These are phyloP conservation scores for Ogataea neopini DNA, from an alignment of 805 yeast species.

Conservation along the genomic window DNA sequence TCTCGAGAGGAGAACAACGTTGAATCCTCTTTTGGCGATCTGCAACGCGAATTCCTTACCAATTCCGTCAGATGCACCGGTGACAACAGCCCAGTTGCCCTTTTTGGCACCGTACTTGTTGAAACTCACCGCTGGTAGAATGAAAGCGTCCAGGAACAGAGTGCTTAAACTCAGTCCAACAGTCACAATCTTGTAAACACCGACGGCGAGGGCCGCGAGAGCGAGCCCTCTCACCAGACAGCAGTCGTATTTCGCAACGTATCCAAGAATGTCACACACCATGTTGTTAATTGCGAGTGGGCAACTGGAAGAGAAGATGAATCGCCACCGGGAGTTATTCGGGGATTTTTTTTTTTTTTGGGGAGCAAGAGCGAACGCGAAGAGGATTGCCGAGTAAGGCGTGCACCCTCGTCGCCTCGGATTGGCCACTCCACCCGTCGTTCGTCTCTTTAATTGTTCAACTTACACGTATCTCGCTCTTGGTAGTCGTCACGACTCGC, in stretches of 20 bases:
- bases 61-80: slow-evolving; percentile 97
- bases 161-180: slow-evolving; percentile 50
- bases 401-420: no score
- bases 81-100: slow-evolving; percentile 89
- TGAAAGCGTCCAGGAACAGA: slow-evolving; percentile 58
- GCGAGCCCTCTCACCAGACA: slow-evolving; percentile 19
- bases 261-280: neutral
- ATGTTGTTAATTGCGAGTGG: no score
- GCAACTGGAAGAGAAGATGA: no score
- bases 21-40: slow-evolving; percentile 83
- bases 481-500: no score
- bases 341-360: no score
- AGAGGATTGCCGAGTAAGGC: no score
- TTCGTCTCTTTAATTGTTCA: no score
- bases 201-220: slow-evolving; percentile 53
- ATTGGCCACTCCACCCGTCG: neutral
- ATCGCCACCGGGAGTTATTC: no score
- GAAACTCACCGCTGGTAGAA: slow-evolving; percentile 62
- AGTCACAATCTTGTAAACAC: slow-evolving; percentile 59
- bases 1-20: slow-evolving; percentile 80
- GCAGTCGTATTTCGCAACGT: neutral
- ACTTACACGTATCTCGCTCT: no score
- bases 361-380: no score
- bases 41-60: slow-evolving; percentile 91
- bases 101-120: slow-evolving; percentile 72